Evolutionary conservation across 768 basidiomycete species (phyloP), one percentile per base, ranked within the genome.

Genomic region (Suillus subaureus): DNA sequence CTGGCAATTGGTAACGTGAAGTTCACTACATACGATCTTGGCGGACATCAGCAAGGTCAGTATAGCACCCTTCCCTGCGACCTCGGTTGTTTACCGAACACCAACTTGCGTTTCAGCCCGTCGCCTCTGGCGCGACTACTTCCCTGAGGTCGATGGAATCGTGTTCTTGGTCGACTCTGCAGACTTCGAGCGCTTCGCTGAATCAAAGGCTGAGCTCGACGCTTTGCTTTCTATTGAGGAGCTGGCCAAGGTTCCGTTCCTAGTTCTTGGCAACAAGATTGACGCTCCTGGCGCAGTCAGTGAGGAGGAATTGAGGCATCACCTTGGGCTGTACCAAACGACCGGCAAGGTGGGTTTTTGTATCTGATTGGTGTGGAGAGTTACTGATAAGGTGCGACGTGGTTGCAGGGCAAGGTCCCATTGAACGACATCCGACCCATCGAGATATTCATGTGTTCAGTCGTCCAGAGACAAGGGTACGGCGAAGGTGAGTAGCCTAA

Each of bases 401-500:
- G 26, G 1, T 42, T 21, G 16, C 70, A 97, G 96, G 97, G 97
- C 77, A 99, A 99, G 79, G 93, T 97, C 45, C 97, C 96, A 66
- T 87, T 99, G 74, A 92, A 84, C 71, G 97, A 98, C 78, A 99
- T 99, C 71, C 89, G 97, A 66, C 97, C 97, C 21, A 98, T 99
- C 78, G 97, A 99, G 77, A 86, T 99, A 71, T 99, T 98, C 89
- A 99, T 99, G 97, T 98, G 96, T 83, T 99, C 97, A 16, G 97
- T 99, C 64, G 97, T 99, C 64, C 95, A 97, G 86, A 87, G 97
- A 78, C 96, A 97, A 79, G 97, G 97, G 60, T 99, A 99, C 77
- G 97, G 96, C 66, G 97, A 99, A 82, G 97, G 96, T 89, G 64
- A 58, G 81, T 42, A 13, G 66, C 45, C 65, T 43, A 61, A 26